Conservation (phyloP, 2,329 filamentous ascomycete genomes). For the Bretziella fagacearum region DNA sequence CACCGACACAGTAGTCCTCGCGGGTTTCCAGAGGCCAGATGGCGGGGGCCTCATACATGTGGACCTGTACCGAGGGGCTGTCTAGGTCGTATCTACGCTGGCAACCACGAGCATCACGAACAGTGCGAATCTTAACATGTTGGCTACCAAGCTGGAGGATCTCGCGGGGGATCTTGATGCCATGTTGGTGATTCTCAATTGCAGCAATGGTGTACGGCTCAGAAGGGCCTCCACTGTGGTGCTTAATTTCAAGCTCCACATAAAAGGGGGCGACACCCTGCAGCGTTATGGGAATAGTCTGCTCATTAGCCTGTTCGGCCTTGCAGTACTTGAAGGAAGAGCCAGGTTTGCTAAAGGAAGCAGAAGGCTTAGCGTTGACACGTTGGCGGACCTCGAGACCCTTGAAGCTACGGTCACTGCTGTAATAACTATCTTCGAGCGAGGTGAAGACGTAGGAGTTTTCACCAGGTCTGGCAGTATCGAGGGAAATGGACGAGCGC, state of each 20-base stretch:
- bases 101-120: constrained; percentile 76
- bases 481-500: constrained; percentile 65
- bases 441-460: constrained; percentile 78
- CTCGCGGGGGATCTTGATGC: constrained; percentile 68
- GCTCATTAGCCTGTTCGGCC: constrained; percentile 63
- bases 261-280: constrained; percentile 76
- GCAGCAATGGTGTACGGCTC: constrained; percentile 70
- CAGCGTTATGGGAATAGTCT: constrained; percentile 73
- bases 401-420: constrained; percentile 48
- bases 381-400: constrained; percentile 61
- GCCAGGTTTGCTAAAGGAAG: constrained; percentile 66
- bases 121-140: constrained; percentile 72
- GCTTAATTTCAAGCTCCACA: constrained; percentile 83
- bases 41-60: constrained; percentile 81
- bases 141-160: constrained; percentile 80
- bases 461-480: constrained; percentile 64
- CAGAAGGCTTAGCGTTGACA: constrained; percentile 69
- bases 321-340: constrained; percentile 94
- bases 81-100: constrained; percentile 57
- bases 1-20: constrained; percentile 84
- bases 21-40: constrained; percentile 77
- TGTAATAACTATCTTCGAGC: constrained; percentile 73
- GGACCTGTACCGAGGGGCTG: constrained; percentile 67
- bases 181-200: constrained; percentile 56
- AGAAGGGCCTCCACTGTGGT: constrained; percentile 62